A percentile compares a stretch with the other conserved stretches of the same genome.
Evolutionary conservation across 2,329 filamentous ascomycete genomes (phyloP).

Genomic region (Fusarium subglutinans): DNA sequence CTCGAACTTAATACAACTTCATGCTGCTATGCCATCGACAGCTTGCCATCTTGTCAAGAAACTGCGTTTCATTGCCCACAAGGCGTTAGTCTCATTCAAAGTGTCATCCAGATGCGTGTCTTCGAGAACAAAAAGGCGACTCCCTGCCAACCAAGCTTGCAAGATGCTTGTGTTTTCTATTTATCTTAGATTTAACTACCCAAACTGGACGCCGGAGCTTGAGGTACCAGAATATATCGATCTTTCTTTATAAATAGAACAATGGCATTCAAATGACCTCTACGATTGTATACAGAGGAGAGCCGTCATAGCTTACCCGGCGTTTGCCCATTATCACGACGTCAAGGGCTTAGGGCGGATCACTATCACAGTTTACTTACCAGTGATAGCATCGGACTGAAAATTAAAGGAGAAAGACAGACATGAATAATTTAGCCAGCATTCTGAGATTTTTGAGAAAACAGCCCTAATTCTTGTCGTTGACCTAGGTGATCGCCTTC

Average conservation of each 20-base stretch:
- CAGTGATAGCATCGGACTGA: not conserved
- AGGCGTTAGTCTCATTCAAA: not conserved
- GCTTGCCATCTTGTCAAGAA: not conserved
- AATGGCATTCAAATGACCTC: no score
- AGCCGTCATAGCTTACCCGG: rapidly evolving
- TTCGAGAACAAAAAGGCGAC: not conserved
- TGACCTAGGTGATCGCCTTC: not conserved
- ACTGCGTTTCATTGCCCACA: not conserved
- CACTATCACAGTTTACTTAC: not conserved
- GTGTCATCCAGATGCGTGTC: not conserved
- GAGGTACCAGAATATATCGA: no score
- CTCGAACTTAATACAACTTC: not conserved
- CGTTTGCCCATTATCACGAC: not conserved
- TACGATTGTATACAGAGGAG: rapidly evolving
- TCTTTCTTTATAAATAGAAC: not conserved
- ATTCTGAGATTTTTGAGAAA: not conserved
- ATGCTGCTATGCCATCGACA: not conserved
- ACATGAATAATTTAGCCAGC: no score
- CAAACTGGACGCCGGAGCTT: not conserved
- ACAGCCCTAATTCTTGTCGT: not conserved
- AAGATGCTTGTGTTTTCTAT: not conserved
- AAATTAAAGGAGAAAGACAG: no score
- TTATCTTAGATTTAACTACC: not conserved
- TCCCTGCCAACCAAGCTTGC: not conserved
- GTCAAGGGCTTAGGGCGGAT: not conserved